Evolutionary conservation across 495 filamentous ascomycete species (phyloP).

Genomic region (Penicillium cosmopolitanum): DNA sequence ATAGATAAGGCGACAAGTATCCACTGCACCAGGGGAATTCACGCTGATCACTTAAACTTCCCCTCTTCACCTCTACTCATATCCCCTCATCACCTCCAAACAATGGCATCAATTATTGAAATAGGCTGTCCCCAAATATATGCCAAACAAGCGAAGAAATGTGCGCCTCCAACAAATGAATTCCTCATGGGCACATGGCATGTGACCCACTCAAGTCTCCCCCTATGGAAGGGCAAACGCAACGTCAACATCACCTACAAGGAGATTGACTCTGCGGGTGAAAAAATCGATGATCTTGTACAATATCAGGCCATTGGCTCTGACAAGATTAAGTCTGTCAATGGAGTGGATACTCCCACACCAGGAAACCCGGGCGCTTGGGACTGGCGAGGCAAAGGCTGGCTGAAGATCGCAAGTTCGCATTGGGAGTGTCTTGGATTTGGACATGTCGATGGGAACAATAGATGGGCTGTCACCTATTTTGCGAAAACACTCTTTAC

Average conservation of each 20-base stretch:
- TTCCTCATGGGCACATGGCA: conserved; percentile 73
- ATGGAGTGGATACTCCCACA: conserved; percentile 63
- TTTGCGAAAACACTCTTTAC: conserved; percentile 77
- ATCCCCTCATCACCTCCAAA: neutral
- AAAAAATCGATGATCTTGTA: conserved; percentile 68
- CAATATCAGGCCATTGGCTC: conserved; percentile 57
- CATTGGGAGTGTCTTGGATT: conserved; percentile 78
- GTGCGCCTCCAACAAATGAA: conserved; percentile 54
- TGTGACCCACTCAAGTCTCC: conserved; percentile 69
- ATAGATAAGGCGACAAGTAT: neutral
- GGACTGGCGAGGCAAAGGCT: conserved; percentile 74
- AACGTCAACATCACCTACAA: conserved; percentile 78
- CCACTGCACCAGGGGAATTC: neutral
- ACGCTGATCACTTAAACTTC: neutral
- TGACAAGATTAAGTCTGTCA: conserved; percentile 59
- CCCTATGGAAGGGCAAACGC: conserved; percentile 67
- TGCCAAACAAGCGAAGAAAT: conserved; percentile 25
- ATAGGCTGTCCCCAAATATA: conserved; percentile 23
- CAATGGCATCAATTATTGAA: conserved; percentile 18
- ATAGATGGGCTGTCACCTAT: conserved; percentile 71
- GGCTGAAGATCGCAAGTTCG: conserved; percentile 62
- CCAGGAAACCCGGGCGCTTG: conserved; percentile 50
- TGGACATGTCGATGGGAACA: conserved; percentile 54
- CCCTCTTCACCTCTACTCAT: neutral
- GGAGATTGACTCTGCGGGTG: conserved; percentile 24